Base-by-base conservation (phyloP, 1,284 basidiomycete species). In the Trametes pubescens region DNA sequence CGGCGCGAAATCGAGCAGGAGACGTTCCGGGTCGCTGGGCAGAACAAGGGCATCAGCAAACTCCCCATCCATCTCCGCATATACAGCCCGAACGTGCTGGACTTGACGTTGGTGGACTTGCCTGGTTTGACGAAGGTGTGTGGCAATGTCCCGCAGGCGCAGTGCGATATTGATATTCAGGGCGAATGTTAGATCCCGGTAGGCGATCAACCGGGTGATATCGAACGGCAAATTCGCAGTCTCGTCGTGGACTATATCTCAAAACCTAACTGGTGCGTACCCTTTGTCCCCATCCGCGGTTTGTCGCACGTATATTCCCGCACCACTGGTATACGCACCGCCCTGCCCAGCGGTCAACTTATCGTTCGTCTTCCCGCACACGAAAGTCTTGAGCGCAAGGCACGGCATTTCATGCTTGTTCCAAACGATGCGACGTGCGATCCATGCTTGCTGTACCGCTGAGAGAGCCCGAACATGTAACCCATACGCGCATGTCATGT, bases 11-110 rank as follows among this genome's bases (percentile, higher is more conserved):
- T 99, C 69, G 97, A 99, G 79, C 93, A 95, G 76, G 98, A 99
- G 83, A 99, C 98, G 2, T 96, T 93, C 77, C 84, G 97, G 49
- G 97, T 99, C 32, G 97, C 98, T 0, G 97, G 97, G 0, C 96
- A 99, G 83, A 99, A 99, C 81, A 99, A 99, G 81, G 97, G 98
- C 58, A 92, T 99, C 65, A 96, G 94, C 81, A 96, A 96, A 77
- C 79, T 98, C 60, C 96, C 97, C 6, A 99, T 98, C 75, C 92
- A 94, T 68, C 82, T 99, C 68, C 89, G 95, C 76, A 97, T 99
- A 81, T 97, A 94, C 79, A 96, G 95, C 69, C 95, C 96, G 26
- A 89, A 96, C 74, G 97, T 99, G 18, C 82, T 99, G 71, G 97
- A 99, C 78, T 80, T 99, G 73, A 99, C 97, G 1, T 79, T 99